These are phyloP conservation scores for Umbelopsis ramanniana DNA, from an alignment of 192 early-diverging fungal genomes.

Conservation along the genomic window DNA sequence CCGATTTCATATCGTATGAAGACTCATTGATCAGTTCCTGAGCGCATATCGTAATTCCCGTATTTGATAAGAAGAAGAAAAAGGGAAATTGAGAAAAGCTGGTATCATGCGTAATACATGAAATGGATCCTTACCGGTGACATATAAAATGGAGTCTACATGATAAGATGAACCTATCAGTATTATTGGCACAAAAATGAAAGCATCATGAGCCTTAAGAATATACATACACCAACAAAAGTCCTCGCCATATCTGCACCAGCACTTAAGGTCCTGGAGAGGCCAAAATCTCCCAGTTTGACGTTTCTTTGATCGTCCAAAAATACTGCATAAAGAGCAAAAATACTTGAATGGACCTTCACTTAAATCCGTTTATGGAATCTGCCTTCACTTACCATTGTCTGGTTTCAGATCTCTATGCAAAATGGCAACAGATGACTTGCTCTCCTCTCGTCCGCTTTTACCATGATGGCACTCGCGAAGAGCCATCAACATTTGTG, in stretches of 20 bases:
- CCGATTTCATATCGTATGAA: constrained; percentile 71
- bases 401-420: constrained; percentile 81
- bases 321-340: constrained; percentile 62
- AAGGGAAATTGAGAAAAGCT: too few species aligned
- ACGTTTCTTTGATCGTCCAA: constrained; percentile 67
- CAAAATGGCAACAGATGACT: constrained; percentile 54
- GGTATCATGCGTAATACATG: background rate
- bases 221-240: constrained; percentile 66
- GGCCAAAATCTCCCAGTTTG: constrained; percentile 80
- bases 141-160: constrained; percentile 78
- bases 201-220: background rate
- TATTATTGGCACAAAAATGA: background rate
- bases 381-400: constrained; percentile 47
- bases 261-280: constrained; percentile 65
- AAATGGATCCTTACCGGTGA: constrained; percentile 56
- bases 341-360: background rate
- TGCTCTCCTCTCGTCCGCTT: constrained; percentile 30
- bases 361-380: too few species aligned
- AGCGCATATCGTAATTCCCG: background rate
- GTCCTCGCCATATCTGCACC: constrained; percentile 73
- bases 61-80: background rate
- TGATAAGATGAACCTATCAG: too few species aligned
- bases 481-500: constrained; percentile 68
- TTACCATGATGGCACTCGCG: constrained; percentile 71
- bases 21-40: constrained; percentile 71